A percentile compares a stretch with the other conserved stretches of the same genome.
phyloP scores from a whole-genome alignment of 306 rosid species.

The Sechiopsis laciniata region DNA sequence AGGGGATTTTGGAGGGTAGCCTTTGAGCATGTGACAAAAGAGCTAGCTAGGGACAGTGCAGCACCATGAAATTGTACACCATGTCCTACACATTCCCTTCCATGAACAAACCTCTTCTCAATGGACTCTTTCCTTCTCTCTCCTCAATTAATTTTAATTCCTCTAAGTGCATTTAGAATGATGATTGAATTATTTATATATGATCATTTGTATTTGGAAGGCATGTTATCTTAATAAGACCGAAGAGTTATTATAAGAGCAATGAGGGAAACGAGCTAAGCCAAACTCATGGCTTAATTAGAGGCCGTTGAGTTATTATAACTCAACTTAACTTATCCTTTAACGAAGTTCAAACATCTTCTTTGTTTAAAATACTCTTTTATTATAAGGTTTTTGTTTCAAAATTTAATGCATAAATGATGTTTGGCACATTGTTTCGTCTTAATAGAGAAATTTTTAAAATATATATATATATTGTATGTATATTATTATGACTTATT shows the following conservation, averaged over 20 bases:
- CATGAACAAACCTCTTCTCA: slow-evolving; percentile 38
- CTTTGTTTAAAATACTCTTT: not conserved
- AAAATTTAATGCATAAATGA: not conserved
- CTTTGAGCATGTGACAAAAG: slow-evolving; percentile 55
- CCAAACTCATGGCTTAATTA: no score
- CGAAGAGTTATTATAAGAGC: no score
- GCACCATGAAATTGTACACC: slow-evolving; percentile 72
- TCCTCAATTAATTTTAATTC: not conserved
- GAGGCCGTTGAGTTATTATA: no score
- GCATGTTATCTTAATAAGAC: no score
- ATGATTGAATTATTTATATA: no score
- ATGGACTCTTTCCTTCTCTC: not conserved
- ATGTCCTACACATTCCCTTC: slow-evolving; percentile 96
- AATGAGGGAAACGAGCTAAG: no score
- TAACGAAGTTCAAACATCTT: no score
- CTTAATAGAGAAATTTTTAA: no score
- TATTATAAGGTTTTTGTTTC: not conserved
- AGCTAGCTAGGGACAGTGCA: slow-evolving; percentile 49
- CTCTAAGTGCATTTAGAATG: not conserved
- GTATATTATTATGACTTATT: no score
- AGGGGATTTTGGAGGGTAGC: slow-evolving; percentile 19
- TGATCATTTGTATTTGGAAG: no score
- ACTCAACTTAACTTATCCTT: no score
- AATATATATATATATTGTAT: no score
- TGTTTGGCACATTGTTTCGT: not conserved